Percentiles rank a stretch among this genome's conserved stretches.
phyloP scores from a whole-genome alignment of 2,329 filamentous ascomycete species.

The Aspergillus sp. region DNA sequence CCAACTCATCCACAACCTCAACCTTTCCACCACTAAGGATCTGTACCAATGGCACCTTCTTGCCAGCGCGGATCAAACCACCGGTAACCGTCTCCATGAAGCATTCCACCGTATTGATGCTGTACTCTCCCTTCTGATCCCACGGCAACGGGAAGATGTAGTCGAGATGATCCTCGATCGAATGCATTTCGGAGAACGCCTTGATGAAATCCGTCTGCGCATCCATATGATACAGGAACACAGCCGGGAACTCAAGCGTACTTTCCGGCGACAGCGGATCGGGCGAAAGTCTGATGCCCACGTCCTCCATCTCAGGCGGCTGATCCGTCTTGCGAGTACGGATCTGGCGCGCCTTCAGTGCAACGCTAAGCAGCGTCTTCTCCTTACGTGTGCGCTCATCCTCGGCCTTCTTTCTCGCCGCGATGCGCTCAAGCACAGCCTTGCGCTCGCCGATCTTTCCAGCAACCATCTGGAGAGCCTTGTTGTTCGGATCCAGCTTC shows the following conservation, averaged over 20 bases:
- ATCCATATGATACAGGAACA: constrained; percentile 82
- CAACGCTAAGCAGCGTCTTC: constrained; percentile 63
- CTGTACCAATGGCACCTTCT: constrained; percentile 76
- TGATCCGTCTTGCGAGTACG: constrained; percentile 65
- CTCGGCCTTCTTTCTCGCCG: constrained; percentile 57
- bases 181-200: constrained; percentile 75
- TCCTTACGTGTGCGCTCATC: constrained; percentile 53
- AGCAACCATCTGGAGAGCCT: constrained; percentile 62
- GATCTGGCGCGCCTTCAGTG: constrained; percentile 71
- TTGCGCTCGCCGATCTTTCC: constrained; percentile 65
- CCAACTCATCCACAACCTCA: constrained; percentile 82
- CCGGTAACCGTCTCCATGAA: constrained; percentile 82
- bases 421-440: constrained; percentile 57
- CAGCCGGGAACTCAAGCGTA: constrained; percentile 71
- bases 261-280: constrained; percentile 73
- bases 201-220: constrained; percentile 90
- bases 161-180: constrained; percentile 72
- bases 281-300: constrained; percentile 66
- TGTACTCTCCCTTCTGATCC: constrained; percentile 72
- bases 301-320: constrained; percentile 87
- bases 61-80: constrained; percentile 85
- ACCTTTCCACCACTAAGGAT: constrained; percentile 74
- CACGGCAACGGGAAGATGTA: constrained; percentile 90
- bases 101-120: constrained; percentile 69
- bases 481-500: constrained; percentile 69